Conservation (phyloP, 768 basidiomycete genomes). For the Pleurotus djamor region DNA sequence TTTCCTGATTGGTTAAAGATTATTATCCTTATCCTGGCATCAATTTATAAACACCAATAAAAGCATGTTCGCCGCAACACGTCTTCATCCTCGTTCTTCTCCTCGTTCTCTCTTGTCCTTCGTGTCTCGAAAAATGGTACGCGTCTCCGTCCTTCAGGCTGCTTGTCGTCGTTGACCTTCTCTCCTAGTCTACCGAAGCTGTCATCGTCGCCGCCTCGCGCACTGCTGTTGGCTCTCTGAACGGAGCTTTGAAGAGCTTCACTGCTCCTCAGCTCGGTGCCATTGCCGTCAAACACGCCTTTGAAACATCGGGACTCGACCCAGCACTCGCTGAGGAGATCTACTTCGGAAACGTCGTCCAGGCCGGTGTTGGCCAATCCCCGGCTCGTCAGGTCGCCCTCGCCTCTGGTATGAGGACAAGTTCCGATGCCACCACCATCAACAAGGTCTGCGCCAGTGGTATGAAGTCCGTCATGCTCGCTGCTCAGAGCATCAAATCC, state of each 20-base stretch:
- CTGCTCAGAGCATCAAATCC: slow-evolving; percentile 83
- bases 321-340: slow-evolving; percentile 89
- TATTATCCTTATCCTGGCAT: slow-evolving; percentile 13
- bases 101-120: slow-evolving; percentile 34
- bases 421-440: slow-evolving; percentile 96
- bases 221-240: slow-evolving; percentile 92
- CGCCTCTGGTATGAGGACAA: slow-evolving; percentile 74
- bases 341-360: slow-evolving; percentile 97
- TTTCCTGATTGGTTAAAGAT: slow-evolving; percentile 16
- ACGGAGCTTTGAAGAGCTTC: slow-evolving; percentile 84
- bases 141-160: slow-evolving; percentile 12
- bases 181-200: slow-evolving; percentile 54
- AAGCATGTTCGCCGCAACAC: slow-evolving; percentile 44
- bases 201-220: slow-evolving; percentile 94
- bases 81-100: slow-evolving; percentile 33
- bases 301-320: slow-evolving; percentile 76
- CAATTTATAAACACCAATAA: slow-evolving; percentile 12
- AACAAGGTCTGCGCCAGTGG: slow-evolving; percentile 99
- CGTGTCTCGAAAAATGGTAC: slow-evolving; percentile 52
- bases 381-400: slow-evolving; percentile 99
- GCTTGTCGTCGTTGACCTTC: neutral
- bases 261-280: slow-evolving; percentile 91
- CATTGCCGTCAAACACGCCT: slow-evolving; percentile 87
- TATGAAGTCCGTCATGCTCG: slow-evolving; percentile 93
- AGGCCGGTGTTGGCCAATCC: slow-evolving; percentile 95